These are phyloP conservation scores for Brasilioporus rufonigricans DNA, from an alignment of 768 basidiomycete genomes.

Conservation along the genomic window DNA sequence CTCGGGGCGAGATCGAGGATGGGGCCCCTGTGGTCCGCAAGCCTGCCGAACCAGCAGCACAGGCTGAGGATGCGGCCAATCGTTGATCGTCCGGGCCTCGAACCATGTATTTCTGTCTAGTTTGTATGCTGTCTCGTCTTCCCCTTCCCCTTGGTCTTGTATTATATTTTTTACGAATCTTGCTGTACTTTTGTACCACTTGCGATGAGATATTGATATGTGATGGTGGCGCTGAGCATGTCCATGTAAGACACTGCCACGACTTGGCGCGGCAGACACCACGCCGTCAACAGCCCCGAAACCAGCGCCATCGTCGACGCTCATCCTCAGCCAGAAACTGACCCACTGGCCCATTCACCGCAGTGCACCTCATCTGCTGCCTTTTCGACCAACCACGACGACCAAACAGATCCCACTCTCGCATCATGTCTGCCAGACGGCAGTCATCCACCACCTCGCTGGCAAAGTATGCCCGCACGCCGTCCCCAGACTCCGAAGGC, in stretches of 20 bases:
- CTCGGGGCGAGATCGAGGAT: not conserved
- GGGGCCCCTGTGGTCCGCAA: not conserved
- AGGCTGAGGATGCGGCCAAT: not conserved
- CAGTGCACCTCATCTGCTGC: slow-evolving; percentile 21
- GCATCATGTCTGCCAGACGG: slow-evolving; percentile 66
- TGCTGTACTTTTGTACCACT: not conserved
- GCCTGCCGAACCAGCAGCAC: not conserved
- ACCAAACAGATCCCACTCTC: slow-evolving; percentile 11
- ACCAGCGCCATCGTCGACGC: not conserved
- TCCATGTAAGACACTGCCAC: slow-evolving; percentile 18
- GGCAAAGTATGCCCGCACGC: slow-evolving; percentile 61
- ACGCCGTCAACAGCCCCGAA: slow-evolving; percentile 4
- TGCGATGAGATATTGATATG: not conserved
- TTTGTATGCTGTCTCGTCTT: not conserved
- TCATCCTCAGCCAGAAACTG: not conserved
- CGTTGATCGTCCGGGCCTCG: too few relatives aligned
- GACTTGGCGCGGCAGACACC: slow-evolving; percentile 3
- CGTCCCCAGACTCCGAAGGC: slow-evolving; percentile 41
- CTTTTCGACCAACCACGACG: slow-evolving; percentile 11
- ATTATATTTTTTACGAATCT: not conserved
- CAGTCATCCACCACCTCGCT: slow-evolving; percentile 82
- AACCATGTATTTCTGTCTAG: too few relatives aligned
- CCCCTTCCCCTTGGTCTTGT: not conserved
- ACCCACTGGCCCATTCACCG: not conserved
- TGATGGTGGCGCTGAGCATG: not conserved